phyloP scores from a whole-genome alignment of 306 rosid genomes.

The Fragaria iinumae region DNA sequence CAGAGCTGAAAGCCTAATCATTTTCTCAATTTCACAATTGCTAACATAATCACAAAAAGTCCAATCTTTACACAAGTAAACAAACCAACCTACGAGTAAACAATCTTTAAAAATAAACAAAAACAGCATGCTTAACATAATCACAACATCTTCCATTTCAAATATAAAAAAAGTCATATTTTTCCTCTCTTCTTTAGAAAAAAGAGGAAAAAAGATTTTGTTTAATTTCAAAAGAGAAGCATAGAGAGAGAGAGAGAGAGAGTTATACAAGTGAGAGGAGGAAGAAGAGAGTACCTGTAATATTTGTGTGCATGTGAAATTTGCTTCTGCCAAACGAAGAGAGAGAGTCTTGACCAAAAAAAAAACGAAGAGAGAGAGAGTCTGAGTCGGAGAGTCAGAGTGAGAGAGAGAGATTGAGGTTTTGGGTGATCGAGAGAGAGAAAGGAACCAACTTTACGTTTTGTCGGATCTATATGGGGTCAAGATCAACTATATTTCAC shows the following conservation, averaged over 20 bases:
- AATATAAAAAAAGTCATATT: too few species aligned
- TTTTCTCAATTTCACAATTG: not conserved
- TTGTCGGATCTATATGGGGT: slow-evolving; percentile 2
- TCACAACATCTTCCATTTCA: not conserved
- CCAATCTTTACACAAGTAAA: not conserved
- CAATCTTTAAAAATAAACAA: not conserved
- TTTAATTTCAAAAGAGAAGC: not conserved
- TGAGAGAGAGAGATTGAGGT: not conserved
- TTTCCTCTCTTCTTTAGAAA: not conserved
- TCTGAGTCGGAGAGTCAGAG: not conserved
- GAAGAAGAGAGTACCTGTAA: not conserved
- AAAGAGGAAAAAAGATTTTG: not conserved
- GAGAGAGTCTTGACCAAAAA: too few species aligned
- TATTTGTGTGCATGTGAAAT: not conserved
- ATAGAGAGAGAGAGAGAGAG: not conserved
- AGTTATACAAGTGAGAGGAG: not conserved
- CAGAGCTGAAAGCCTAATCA: not conserved
- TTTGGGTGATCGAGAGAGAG: not conserved
- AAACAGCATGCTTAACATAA: not conserved
- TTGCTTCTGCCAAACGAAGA: not conserved
- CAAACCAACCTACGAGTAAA: not conserved
- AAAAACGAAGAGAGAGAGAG: not conserved
- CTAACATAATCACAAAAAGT: not conserved
- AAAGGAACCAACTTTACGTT: not conserved
- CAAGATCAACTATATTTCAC: not conserved